Percentiles rank a stretch among this genome's conserved stretches.
Evolutionary conservation across 2,329 filamentous ascomycete genomes (phyloP).

Genomic region (Plectosphaerella cucumerina): DNA sequence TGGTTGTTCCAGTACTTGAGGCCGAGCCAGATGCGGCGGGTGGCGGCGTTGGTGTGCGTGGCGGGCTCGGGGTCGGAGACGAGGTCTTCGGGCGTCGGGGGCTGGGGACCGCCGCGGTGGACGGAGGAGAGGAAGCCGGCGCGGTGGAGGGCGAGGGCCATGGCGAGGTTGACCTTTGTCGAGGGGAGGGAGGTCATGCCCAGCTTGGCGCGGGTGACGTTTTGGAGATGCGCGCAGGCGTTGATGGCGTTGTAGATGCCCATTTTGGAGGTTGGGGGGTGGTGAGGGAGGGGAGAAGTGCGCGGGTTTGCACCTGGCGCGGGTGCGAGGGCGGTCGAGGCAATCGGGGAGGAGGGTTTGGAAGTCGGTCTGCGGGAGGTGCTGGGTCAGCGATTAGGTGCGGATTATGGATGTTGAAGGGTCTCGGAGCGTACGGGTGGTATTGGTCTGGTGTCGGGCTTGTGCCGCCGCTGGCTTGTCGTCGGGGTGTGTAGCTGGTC

Average conservation of each 20-base stretch:
- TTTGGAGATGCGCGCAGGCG: constrained; percentile 88
- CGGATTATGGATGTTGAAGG: neutral
- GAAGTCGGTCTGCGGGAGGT: neutral
- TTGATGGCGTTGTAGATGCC: constrained; percentile 66
- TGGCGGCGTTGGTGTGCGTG: constrained; percentile 67
- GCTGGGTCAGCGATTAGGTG: neutral
- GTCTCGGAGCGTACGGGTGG: no score
- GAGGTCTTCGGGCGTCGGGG: constrained; percentile 44
- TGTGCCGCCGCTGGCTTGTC: neutral
- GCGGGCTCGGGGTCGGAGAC: constrained; percentile 50
- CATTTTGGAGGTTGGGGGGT: constrained; percentile 5
- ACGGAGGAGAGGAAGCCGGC: constrained; percentile 79
- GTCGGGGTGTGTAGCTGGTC: neutral
- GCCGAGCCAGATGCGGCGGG: constrained; percentile 77
- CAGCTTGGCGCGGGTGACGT: constrained; percentile 78
- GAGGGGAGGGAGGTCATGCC: constrained; percentile 79
- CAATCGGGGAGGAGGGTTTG: neutral
- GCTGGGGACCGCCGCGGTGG: constrained; percentile 61
- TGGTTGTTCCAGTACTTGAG: constrained; percentile 85
- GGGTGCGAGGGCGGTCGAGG: neutral
- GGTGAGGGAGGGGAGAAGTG: neutral
- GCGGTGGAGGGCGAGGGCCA: constrained; percentile 75
- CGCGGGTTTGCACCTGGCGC: neutral
- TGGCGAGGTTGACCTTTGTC: constrained; percentile 72
- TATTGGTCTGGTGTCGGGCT: neutral